Evolutionary conservation across 2,329 filamentous ascomycete species (phyloP).

Genomic region (Xylaria sp.): DNA sequence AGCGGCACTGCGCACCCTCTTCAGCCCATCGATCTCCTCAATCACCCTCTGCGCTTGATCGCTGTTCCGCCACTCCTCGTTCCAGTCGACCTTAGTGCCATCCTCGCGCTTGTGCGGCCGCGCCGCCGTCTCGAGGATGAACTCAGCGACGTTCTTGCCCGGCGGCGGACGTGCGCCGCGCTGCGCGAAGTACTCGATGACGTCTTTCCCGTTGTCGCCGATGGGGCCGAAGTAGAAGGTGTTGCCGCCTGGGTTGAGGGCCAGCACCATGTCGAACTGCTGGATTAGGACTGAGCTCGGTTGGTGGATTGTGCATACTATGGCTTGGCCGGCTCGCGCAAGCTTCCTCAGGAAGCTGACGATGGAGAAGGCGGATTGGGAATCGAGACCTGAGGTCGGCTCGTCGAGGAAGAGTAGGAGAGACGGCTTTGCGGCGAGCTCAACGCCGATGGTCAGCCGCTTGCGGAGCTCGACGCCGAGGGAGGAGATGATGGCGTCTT

Average conservation of each 20-base stretch:
- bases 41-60: conserved; percentile 68
- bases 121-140: conserved; percentile 60
- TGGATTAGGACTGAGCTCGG: conserved; percentile 76
- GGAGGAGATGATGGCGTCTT: conserved; percentile 73
- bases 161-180: conserved; percentile 74
- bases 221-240: conserved; percentile 80
- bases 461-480: conserved; percentile 78
- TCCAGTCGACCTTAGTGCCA: conserved; percentile 71
- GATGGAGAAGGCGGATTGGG: conserved; percentile 75
- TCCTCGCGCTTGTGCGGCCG: conserved; percentile 51
- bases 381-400: conserved; percentile 76
- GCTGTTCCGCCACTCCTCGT: conserved; percentile 77
- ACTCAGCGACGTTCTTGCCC: conserved; percentile 61
- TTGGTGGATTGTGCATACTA: conserved; percentile 80
- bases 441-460: conserved; percentile 77
- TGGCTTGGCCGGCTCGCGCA: conserved; percentile 73
- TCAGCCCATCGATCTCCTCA: conserved; percentile 73
- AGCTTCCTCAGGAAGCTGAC: conserved; percentile 76
- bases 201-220: conserved; percentile 72
- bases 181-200: conserved; percentile 75
- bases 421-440: conserved; percentile 75
- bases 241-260: conserved; percentile 74
- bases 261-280: conserved; percentile 79
- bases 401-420: conserved; percentile 78
- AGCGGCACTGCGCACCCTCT: conserved; percentile 48